Evolutionary conservation across 208 protist species (phyloP), one percentile per base, ranked within the genome.

Genomic region (Trypanosoma cruzi): DNA sequence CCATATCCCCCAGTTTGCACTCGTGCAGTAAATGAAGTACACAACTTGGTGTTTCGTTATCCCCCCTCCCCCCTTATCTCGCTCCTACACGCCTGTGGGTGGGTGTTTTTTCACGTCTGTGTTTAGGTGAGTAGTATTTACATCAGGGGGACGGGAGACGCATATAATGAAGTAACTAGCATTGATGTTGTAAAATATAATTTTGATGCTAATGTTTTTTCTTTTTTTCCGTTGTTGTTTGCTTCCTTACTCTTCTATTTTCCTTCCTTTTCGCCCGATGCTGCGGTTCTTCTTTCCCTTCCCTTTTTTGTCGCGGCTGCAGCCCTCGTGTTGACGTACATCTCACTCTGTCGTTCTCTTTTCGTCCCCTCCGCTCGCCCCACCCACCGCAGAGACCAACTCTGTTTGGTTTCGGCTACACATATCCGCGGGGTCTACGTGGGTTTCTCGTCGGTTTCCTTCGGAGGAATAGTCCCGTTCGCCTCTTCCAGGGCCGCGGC

Each of bases 401-500:
- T 44, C 40, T 14, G 40, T 7, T 16, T 16, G 40, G 40, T 14
- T 44, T 44, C 8, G 13, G 40, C 40, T 22, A 26, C 7, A 63
- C 36, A 63, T n/a, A n/a, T 0, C 20, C 54, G 34, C 28, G 20
- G 18, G 20, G 29, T 10, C 28, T 42, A 59, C 14, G 22, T 14
- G 29, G 31, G 31, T 22, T 50, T 34, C 10, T 40, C 54, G 2
- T 20, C 53, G 28, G 53, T 60, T n/a, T 75, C 20, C 20, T 68
- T 57, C 40, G 37, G 13, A 62, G 37, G 36, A 11, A 40, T n/a
- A 37, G 57, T 46, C 13, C 18, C 24, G 8, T 58, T 50, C 16
- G 68, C 71, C 32, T 65, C 71, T n/a, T 88, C 79, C 28, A 79
- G 26, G 3, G 82, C 84, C 1, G 76, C 81, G 13, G 60, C 73